Conservation (phyloP, 768 basidiomycete genomes). For the Trametes gibbosa region DNA sequence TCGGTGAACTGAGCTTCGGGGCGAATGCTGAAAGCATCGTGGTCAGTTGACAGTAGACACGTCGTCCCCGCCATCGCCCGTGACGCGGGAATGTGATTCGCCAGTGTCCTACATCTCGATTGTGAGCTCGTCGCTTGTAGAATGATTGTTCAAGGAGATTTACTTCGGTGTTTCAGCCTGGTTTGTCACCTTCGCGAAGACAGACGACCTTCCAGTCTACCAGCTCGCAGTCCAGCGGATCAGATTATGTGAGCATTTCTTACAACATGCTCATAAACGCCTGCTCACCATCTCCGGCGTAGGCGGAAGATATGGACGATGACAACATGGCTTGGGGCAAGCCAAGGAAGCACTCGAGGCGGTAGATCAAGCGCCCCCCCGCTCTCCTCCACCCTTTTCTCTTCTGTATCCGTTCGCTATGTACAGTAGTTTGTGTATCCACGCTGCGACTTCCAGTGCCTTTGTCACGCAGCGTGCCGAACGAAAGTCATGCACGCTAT, state of each 20-base stretch:
- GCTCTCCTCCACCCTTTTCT: no score
- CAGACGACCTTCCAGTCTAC: background rate
- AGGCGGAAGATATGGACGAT: conserved; percentile 33
- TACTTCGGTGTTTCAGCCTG: background rate
- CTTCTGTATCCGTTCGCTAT: background rate
- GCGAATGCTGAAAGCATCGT: background rate
- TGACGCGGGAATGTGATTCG: conserved; percentile 4
- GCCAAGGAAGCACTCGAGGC: conserved; percentile 16
- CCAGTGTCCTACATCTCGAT: conserved; percentile 12
- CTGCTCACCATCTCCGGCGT: background rate
- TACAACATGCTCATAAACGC: background rate
- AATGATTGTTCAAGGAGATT: background rate
- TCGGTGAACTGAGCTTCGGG: background rate
- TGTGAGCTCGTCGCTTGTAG: background rate
- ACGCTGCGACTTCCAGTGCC: background rate
- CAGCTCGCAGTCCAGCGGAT: background rate
- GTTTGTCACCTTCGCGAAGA: background rate
- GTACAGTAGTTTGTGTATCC: background rate
- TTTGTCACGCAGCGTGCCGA: background rate
- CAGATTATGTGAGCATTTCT: conserved; percentile 5
- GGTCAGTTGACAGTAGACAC: conserved; percentile 1
- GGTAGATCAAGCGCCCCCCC: background rate
- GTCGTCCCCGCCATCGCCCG: conserved; percentile 1
- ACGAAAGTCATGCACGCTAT: background rate
- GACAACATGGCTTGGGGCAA: conserved; percentile 33